Evolutionary conservation across 1,284 basidiomycete genomes (phyloP).

Genomic region (Rugosomyces carneus): DNA sequence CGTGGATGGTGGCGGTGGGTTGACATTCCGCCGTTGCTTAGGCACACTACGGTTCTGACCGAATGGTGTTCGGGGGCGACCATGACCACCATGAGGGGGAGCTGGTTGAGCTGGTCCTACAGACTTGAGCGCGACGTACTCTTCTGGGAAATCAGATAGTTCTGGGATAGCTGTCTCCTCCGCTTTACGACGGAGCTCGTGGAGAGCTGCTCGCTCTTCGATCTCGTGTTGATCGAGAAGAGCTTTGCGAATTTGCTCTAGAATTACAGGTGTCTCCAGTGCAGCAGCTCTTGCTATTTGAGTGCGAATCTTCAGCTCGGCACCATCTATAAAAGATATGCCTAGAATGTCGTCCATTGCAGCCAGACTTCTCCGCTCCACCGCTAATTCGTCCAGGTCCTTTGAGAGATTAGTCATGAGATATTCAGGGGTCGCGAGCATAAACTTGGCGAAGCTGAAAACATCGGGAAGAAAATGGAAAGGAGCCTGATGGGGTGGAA

Average conservation of each 20-base stretch:
- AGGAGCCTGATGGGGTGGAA: constrained; percentile 88
- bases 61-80: constrained; percentile 15
- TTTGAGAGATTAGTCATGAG: constrained; percentile 67
- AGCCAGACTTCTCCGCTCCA: constrained; percentile 59
- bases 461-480: constrained; percentile 97
- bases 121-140: constrained; percentile 42
- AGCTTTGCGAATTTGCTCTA: constrained; percentile 55
- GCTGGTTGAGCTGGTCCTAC: constrained; percentile 17
- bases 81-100: constrained; percentile 13
- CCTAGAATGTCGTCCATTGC: constrained; percentile 73
- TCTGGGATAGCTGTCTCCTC: constrained; percentile 22
- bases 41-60: constrained; percentile 33
- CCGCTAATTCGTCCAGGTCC: constrained; percentile 70
- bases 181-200: constrained; percentile 34
- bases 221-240: constrained; percentile 55
- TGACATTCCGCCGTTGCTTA: constrained; percentile 66
- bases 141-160: constrained; percentile 37
- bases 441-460: constrained; percentile 85
- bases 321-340: constrained; percentile 75
- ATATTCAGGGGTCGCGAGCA: constrained; percentile 90
- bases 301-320: constrained; percentile 66
- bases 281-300: constrained; percentile 77
- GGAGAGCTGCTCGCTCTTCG: constrained; percentile 32
- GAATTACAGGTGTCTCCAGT: constrained; percentile 60
- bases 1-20: constrained; percentile 75